Percentiles rank a stretch among this genome's conserved stretches.
Conservation (phyloP, 257 asterid genomes). For the Vinca minor region DNA sequence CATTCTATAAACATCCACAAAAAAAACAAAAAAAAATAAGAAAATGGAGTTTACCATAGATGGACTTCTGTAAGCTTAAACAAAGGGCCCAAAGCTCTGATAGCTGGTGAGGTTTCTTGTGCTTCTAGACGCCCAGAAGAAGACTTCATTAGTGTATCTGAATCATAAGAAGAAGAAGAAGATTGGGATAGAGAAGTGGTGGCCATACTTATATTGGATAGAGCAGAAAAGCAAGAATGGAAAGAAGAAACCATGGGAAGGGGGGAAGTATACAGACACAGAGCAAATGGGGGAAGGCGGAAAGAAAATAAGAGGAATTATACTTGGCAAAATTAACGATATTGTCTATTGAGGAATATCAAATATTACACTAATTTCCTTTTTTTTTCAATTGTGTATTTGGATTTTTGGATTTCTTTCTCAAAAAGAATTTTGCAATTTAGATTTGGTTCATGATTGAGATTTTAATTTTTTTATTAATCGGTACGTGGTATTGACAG, state of each 20-base stretch:
- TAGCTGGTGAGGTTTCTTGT: conserved; percentile 25
- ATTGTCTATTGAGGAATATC: background rate
- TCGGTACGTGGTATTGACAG: too few species aligned
- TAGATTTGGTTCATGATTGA: too few species aligned
- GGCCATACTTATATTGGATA: background rate
- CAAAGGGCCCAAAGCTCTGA: conserved; percentile 55
- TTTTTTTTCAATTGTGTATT: too few species aligned
- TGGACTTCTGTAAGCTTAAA: conserved; percentile 67
- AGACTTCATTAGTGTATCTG: background rate
- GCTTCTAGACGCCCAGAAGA: background rate
- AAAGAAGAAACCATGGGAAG: background rate
- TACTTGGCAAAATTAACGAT: background rate
- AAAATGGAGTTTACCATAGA: conserved; percentile 38
- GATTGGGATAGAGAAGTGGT: background rate
- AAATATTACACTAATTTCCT: too few species aligned
- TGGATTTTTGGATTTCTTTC: too few species aligned
- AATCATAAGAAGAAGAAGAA: background rate
- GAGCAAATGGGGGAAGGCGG: background rate
- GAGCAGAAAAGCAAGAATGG: background rate
- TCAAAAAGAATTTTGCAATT: too few species aligned
- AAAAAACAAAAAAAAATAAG: background rate
- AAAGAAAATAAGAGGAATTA: background rate
- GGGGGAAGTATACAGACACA: background rate
- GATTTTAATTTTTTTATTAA: too few species aligned
- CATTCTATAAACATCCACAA: background rate